Evolutionary conservation across 2,329 filamentous ascomycete species (phyloP), one percentile per base, ranked within the genome.

Genomic region (Sphaerulina musiva): DNA sequence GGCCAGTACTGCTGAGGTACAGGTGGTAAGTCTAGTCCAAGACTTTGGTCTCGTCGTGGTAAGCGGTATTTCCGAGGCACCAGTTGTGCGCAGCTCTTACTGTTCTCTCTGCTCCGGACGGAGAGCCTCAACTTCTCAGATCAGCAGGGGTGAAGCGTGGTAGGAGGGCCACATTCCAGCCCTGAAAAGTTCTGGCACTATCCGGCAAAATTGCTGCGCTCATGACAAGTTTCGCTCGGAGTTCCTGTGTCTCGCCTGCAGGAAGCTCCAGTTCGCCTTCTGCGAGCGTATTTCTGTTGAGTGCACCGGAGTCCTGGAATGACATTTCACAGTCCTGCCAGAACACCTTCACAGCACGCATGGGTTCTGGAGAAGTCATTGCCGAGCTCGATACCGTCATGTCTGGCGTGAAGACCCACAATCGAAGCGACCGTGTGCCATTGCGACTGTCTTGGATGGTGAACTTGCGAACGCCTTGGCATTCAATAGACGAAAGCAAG

Each of bases 321-420:
- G 57, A 41, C 46, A 52, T 54, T n/a, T 38, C 23, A 20, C 49
- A 54, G 12, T 58, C 56, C 68, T 66, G 52, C 64, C 76, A 83
- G 54, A 84, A 76, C 17, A 83, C 69, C 60, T 83, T 84, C 70
- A 80, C 74, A 1, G 78, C 79, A n/a, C 78, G 74, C 0, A 71
- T 69, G 2, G 75, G 73, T 42, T 74, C 69, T 7, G 45, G 5
- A 8, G 46, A 29, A 3, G 60, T 51, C 0, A 67, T 59, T 2
- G 54, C 57, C 14, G 75, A 76, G 8, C 73, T 78, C 1, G 81
- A 81, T 58, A 82, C 79, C 48, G 74, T 74, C 40, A 84, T 72
- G 54, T 82, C 76, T 0, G 80, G 79, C 6, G 81, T 81, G 68
- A 84, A 84, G 51, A 81, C 72, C 81, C 81, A 84, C 29, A 83